phyloP scores from a whole-genome alignment of 2,329 filamentous ascomycete genomes.

The Alternaria dauci region DNA sequence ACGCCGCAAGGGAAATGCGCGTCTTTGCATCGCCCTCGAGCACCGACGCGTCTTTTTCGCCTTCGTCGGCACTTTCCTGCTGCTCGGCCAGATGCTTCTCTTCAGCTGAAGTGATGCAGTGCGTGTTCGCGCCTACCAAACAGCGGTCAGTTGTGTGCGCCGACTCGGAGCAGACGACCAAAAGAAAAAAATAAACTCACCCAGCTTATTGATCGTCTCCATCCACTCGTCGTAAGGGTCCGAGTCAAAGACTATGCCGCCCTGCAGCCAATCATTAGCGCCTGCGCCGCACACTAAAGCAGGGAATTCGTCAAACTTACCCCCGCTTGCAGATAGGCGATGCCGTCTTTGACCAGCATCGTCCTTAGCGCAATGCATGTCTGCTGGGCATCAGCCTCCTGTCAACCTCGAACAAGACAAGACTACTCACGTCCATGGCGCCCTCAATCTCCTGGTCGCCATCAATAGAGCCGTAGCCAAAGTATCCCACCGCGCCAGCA shows the following conservation, averaged over 20 bases:
- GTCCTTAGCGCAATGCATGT: constrained; percentile 80
- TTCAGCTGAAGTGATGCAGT: constrained; percentile 86
- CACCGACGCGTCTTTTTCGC: constrained; percentile 13
- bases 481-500: constrained; percentile 95
- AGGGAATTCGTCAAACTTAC: constrained; percentile 66
- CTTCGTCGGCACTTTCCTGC: constrained; percentile 26
- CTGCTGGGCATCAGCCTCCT: constrained; percentile 43
- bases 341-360: constrained; percentile 91
- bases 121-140: constrained; percentile 72
- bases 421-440: constrained; percentile 74
- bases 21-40: constrained; percentile 27
- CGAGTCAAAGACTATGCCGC: constrained; percentile 68
- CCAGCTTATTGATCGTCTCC: constrained; percentile 96
- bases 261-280: constrained; percentile 39
- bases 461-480: constrained; percentile 81
- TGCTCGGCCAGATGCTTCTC: constrained; percentile 66
- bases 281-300: constrained; percentile 13
- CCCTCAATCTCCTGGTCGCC: constrained; percentile 72
- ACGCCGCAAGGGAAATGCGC: constrained; percentile 42
- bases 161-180: constrained; percentile 4
- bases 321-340: constrained; percentile 88
- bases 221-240: constrained; percentile 91
- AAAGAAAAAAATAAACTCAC: constrained; percentile 47
- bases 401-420: constrained; percentile 16
- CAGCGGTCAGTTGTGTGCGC: constrained; percentile 30